Base-by-base conservation (phyloP, 2,329 filamentous ascomycete species). In the Graphilbum ipis-grandicollis region DNA sequence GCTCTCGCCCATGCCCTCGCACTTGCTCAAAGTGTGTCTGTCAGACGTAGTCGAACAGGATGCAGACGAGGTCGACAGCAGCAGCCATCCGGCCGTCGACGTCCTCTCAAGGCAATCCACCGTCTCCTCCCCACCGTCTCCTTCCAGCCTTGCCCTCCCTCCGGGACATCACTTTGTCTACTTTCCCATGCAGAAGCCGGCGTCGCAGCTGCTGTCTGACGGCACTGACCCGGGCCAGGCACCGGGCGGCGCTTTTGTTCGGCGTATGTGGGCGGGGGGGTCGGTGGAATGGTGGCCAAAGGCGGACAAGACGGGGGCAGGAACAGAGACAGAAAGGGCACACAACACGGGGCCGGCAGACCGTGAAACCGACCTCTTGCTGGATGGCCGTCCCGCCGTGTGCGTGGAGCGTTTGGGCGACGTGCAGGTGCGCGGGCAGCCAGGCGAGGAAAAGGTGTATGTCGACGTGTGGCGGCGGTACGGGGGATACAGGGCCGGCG, bases 201-300 rank as follows among this genome's bases (percentile, higher is more conserved):
- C 71, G 13, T 69, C 66, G 8, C 47, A 62, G 25, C 68, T 96
- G 31, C 66, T 84, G 15, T 62, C 73, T 2, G 90, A 98, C 58
- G 88, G 90, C 39, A 92, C 86, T 1, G 88, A 96, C 52, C 62
- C 71, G 5, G 63, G 78, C 37, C 84, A 93, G 51, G 75, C 66
- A 19, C 88, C 88, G 1, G 82, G 79, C 2, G 52, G 52, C 4
- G 74, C 75, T 1, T 93, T 81, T 52, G 66, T 66, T 35, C 70
- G 81, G 18, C 75, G 90, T 15, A 73, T 98, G 60, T 98, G 90
- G 90, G 83, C 82, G 13, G 85, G 86, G 23, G 90, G 88, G 0
- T 66, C 67, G 30, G 56, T 94, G 9, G n/a, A n/a, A n/a, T n/a
- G n/a, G n/a, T n/a, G n/a, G n/a, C n/a, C n/a, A n/a, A n/a, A n/a